Base-by-base conservation (phyloP, 257 asterid genomes). In the Cruciata laevipes region DNA sequence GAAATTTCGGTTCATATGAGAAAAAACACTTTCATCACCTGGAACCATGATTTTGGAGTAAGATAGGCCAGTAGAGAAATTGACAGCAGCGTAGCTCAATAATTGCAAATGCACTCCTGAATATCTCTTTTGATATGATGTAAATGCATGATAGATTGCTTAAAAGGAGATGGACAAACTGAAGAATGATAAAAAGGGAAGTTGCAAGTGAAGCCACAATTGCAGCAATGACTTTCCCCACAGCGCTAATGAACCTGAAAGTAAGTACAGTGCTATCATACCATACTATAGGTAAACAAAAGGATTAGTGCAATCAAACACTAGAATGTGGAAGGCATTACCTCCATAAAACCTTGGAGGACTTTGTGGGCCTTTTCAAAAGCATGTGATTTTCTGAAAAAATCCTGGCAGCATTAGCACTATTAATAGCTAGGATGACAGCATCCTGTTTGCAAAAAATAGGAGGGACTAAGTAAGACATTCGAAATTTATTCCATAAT, bases 51-150 rank as follows among this genome's bases (percentile, higher is more conserved):
- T 85, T 85, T 75, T 78, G 91, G 76, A 88, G 95, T 74, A 79
- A 73, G 77, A 88, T 73, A 23, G 99, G 96, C 99, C 99, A 94
- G 79, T 87, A 82, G 72, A 88, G 75, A 66, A 94, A 77, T 71
- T 90, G 96, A 60, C 87, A 84, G 82, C 93, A 87, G 63, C 87
- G 90, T 33, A 80, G 78, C 72, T 80, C 82, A 52, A 90, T 69
- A 85, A 70, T 85, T 77, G 79, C 76, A 74, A 79, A 69, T 58
- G 97, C 73, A 71, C 79, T 87, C 78, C 76, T 51, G 78, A 94
- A 86, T 69, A 81, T 70, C 61, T 81, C 83, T 65, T 69, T 71
- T 68, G 83, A 59, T 47, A 81, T 35, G 30, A 58, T 62, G 75
- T 75, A 71, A 38, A 87, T 44, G 73, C 49, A 73, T 38, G 89